Percentiles rank a stretch among this genome's conserved stretches.
phyloP scores from a whole-genome alignment of 2,329 filamentous ascomycete genomes.

The Neopestalotiopsis sp. region DNA sequence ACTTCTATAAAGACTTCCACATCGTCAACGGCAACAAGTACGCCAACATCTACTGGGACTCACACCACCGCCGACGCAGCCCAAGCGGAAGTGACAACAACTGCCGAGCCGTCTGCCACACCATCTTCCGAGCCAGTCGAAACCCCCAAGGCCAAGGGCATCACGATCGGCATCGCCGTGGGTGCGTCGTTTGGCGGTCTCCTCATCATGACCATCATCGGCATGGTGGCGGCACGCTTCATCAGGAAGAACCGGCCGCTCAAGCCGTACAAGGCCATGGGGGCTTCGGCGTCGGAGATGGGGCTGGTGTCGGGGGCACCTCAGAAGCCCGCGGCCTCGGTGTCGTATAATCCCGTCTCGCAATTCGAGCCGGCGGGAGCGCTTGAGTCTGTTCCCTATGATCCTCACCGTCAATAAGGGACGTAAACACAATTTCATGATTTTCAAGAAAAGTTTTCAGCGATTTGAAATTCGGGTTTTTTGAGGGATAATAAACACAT shows the following conservation, averaged over 20 bases:
- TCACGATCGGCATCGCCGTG: conserved; percentile 2
- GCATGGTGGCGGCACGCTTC: neutral
- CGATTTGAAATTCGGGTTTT: neutral
- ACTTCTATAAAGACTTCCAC: neutral
- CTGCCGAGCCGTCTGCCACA: neutral
- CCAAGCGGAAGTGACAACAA: neutral
- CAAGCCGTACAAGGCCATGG: neutral
- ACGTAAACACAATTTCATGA: neutral
- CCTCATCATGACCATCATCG: neutral
- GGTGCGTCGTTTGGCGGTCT: neutral
- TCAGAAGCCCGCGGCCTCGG: neutral
- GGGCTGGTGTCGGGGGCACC: neutral
- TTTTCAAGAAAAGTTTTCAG: neutral
- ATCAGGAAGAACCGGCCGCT: neutral
- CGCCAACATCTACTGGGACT: neutral
- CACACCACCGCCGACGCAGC: neutral
- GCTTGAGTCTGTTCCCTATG: neutral
- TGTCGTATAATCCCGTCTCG: conserved; percentile 6
- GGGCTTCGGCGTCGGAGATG: neutral
- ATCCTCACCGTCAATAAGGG: neutral
- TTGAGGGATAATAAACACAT: neutral
- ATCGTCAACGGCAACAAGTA: neutral
- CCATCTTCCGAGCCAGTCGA: neutral
- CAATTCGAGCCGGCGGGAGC: neutral
- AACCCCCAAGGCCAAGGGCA: neutral